Percentiles rank a stretch among this genome's conserved stretches.
These are phyloP conservation scores for Leishmania gerbilli DNA, from an alignment of 208 protist species.

Conservation along the genomic window DNA sequence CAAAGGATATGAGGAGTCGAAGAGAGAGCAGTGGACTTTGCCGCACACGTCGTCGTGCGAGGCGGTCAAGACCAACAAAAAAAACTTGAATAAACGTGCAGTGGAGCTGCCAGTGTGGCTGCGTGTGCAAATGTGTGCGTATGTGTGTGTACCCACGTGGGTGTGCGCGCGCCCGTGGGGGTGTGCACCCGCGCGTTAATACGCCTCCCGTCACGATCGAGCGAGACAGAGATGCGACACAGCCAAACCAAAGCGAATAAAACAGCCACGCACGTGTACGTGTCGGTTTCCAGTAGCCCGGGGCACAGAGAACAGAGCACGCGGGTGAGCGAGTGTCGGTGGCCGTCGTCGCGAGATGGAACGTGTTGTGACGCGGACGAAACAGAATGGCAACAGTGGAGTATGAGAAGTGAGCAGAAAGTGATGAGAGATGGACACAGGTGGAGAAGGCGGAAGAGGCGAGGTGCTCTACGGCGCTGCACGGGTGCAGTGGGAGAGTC, in stretches of 20 bases:
- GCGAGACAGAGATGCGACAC: background rate
- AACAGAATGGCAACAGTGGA: background rate
- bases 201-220: background rate
- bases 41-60: background rate
- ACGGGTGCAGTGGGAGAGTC: background rate
- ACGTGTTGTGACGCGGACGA: background rate
- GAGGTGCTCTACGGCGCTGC: background rate
- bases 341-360: background rate
- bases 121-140: background rate
- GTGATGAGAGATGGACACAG: background rate
- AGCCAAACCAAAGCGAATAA: background rate
- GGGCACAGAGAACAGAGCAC: background rate
- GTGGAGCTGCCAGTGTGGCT: background rate
- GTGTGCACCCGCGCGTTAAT: background rate
- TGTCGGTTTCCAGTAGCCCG: background rate
- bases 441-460: background rate
- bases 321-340: background rate
- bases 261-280: background rate
- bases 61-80: background rate
- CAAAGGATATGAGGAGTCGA: background rate
- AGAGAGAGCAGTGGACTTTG: background rate
- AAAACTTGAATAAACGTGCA: background rate
- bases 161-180: background rate
- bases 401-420: background rate
- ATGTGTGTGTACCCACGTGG: background rate